Base-by-base conservation (phyloP, 1,139 yeast genomes). In the Candida tropicalis region DNA sequence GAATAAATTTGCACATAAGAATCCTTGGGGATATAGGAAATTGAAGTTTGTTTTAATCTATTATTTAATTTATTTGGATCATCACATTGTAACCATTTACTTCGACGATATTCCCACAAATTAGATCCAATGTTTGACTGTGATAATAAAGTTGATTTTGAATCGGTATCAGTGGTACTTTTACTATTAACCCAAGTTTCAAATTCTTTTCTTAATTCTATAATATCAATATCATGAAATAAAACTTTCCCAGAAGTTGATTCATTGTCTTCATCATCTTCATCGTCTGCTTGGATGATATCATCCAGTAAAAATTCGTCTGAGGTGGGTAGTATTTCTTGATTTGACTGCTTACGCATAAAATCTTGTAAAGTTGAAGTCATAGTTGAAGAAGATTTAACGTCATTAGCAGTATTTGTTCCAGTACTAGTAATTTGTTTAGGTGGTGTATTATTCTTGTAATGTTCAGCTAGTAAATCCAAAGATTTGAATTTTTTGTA, bases 51-150 rank as follows among this genome's bases (percentile, higher is more conserved):
- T 6, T 53, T 39, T 39, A 54, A 37, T 47, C 64, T 48, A 38
- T 57, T 48, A 39, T 54, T 39, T 13, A 51, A 50, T 47, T 51
- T 58, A 20, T 49, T 55, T 35, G 43, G 40, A 29, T 41, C 24
- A 46, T 46, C 54, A 5, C 45, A 40, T 22, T 60, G 62, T 22
- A 75, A 58, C 95, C 95, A 85, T 42, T 78, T 71, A 8, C 61
- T 57, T 41, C 90, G 68, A 48, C 88, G 75, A 44, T 68, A 63
- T 42, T 75, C 73, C 91, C 90, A 86, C 18, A 84, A 66, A 4
- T 63, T 58, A 18, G 73, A 73, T 5, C 87, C 90, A 4, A 70
- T 55, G 28, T 54, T 53, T 11, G 51, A 18, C 16, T 50, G 49
- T 16, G 40, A 37, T 27, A 36, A 43, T 10, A 44, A 36, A 3